phyloP scores from a whole-genome alignment of 495 filamentous ascomycete species.

The Penicillium arizonense region DNA sequence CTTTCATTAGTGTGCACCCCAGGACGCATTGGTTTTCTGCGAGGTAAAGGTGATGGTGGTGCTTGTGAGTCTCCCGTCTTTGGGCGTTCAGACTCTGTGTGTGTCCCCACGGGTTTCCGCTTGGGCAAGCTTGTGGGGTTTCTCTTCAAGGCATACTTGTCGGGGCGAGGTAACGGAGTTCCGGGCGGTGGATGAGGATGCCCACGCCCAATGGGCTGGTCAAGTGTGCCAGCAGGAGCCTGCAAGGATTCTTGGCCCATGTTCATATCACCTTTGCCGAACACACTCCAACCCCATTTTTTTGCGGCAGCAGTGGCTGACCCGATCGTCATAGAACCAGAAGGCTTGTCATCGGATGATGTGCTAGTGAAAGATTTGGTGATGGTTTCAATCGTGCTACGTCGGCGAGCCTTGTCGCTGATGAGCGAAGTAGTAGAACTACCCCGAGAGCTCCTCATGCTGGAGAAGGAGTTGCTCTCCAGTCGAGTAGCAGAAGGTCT shows the following conservation, averaged over 20 bases:
- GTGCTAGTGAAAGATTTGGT: conserved; percentile 30
- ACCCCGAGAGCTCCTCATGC: conserved; percentile 28
- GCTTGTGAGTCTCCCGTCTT: conserved; percentile 23
- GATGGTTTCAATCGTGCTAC: conserved; percentile 43
- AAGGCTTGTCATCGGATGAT: conserved; percentile 31
- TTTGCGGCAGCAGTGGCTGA: conserved; percentile 76
- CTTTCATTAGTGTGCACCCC: conserved; percentile 12
- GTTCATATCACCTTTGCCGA: conserved; percentile 54
- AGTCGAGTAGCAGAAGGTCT: conserved; percentile 30
- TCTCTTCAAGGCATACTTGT: conserved; percentile 59
- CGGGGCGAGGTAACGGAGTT: conserved; percentile 72
- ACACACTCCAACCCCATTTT: conserved; percentile 77
- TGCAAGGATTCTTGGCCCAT: conserved; percentile 30
- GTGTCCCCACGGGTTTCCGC: conserved; percentile 54
- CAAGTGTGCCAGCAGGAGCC: conserved; percentile 49
- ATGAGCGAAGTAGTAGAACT: conserved; percentile 31
- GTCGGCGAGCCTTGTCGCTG: conserved; percentile 33
- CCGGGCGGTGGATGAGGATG: conserved; percentile 50
- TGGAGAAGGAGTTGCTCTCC: conserved; percentile 25
- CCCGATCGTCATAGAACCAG: conserved; percentile 56
- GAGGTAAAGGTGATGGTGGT: conserved; percentile 28
- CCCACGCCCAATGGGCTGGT: conserved; percentile 71
- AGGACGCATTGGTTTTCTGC: conserved; percentile 36
- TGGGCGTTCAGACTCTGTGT: conserved; percentile 31
- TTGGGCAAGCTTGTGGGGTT: conserved; percentile 58